Evolutionary conservation across 257 asterid species (phyloP), one percentile per base, ranked within the genome.

Genomic region (Capsicum chinense): DNA sequence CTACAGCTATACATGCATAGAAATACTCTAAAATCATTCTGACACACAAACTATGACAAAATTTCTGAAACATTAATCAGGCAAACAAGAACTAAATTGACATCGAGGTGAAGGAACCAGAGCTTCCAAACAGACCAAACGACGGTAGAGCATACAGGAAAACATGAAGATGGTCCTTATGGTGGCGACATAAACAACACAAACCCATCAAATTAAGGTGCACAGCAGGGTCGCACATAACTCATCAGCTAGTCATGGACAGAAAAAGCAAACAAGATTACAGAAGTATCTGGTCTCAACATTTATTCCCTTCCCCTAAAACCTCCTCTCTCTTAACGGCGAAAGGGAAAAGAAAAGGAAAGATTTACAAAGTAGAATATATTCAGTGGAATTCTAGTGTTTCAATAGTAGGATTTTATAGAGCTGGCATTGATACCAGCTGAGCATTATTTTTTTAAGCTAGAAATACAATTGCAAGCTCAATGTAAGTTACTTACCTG

Each of bases 401-500:
- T 74, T 15, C 62, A 52, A 50, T 74, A 50, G 47, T 74, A 50
- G 47, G 47, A 50, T 21, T 74, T 47, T 52, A 50, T 13, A 19
- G 62, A 74, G 62, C 62, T 74, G 47, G 47, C 21, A 21, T 12
- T 74, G 44, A 50, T 74, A 74, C 47, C 21, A 74, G 62, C 44
- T 21, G 9, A 74, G 13, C 62, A 13, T 74, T 6, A 2, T 74
- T 21, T 50, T 14, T 74, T 74, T 74, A 12, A 74, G 81, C 47
- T 6, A 74, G 21, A 74, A 74, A 52, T 50, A 74, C 44, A 74
- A 74, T 21, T 33, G 21, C 81, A 26, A 19, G 81, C 47, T 13
- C 62, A 74, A 74, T 7, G 81, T 13, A 74, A 80, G 86, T 59
- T 82, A 86, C 90, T 54, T 85, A 95, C 99, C 98, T 92, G 96